Evolutionary conservation across 371 early-diverging fungal species (phyloP).

Genomic region (Fennellomyces sp.): DNA sequence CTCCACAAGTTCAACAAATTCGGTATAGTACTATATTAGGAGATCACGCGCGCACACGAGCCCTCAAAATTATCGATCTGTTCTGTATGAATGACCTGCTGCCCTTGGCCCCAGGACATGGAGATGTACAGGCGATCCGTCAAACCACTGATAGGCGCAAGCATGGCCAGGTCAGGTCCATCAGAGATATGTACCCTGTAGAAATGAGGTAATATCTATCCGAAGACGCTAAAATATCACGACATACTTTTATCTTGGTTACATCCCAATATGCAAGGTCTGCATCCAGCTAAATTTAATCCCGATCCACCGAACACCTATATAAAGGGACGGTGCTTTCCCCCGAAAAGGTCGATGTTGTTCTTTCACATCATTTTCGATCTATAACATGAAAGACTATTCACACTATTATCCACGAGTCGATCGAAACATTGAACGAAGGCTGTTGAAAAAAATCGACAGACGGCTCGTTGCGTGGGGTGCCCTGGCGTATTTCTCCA

Average conservation of each 20-base stretch:
- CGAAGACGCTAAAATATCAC: no score
- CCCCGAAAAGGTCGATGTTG: background rate
- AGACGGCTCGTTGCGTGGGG: conserved; percentile 4
- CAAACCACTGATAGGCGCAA: no score
- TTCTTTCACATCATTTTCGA: background rate
- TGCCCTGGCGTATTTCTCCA: conserved; percentile 5
- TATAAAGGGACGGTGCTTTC: background rate
- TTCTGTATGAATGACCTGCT: background rate
- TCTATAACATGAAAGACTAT: background rate
- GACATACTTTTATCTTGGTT: no score
- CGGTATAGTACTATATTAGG: background rate
- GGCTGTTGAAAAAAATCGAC: background rate
- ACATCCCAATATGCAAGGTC: background rate
- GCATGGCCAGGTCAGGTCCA: background rate
- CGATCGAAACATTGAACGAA: background rate
- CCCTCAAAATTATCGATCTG: background rate
- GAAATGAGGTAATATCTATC: no score
- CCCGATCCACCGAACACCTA: background rate
- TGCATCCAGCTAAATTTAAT: background rate
- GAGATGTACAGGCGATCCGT: background rate
- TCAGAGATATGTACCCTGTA: no score
- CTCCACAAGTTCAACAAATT: background rate
- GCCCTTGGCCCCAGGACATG: background rate
- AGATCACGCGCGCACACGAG: background rate
- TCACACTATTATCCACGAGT: conserved; percentile 2